phyloP scores from a whole-genome alignment of 2,329 filamentous ascomycete genomes.

The Colletotrichum camelliae region DNA sequence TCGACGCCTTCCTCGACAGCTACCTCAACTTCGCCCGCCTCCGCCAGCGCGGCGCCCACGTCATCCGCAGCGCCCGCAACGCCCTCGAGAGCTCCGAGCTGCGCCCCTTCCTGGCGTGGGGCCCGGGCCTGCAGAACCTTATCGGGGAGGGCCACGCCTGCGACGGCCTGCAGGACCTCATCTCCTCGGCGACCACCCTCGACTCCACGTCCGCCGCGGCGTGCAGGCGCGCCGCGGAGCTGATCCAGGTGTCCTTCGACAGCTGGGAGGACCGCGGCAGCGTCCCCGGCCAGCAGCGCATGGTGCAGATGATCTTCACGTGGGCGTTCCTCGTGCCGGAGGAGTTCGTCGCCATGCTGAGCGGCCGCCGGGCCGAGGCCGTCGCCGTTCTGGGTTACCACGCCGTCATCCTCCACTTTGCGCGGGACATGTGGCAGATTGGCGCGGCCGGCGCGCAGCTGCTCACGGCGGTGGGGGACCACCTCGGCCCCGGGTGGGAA shows the following conservation, averaged over 20 bases:
- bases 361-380: constrained; percentile 26
- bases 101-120: not conserved
- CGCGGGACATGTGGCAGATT: constrained; percentile 32
- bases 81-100: not conserved
- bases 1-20: constrained; percentile 31
- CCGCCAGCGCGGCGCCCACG: constrained; percentile 26
- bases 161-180: not conserved
- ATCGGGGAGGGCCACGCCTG: not conserved
- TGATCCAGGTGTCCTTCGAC: constrained; percentile 23
- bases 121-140: not conserved
- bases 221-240: constrained; percentile 23
- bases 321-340: constrained; percentile 29
- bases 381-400: constrained; percentile 33
- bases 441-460: constrained; percentile 22
- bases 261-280: constrained; percentile 3
- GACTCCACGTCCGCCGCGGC: constrained; percentile 7
- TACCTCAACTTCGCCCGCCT: constrained; percentile 33
- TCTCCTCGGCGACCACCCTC: constrained; percentile 28
- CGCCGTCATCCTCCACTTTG: constrained; percentile 30
- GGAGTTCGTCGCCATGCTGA: constrained; percentile 28
- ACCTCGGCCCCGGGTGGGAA: not conserved
- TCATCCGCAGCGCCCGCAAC: constrained; percentile 11
- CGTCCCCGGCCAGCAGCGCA: not conserved
- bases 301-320: constrained; percentile 30
- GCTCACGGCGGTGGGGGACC: not conserved